Percentiles rank a stretch among this genome's conserved stretches.
Evolutionary conservation across 805 yeast species (phyloP).

Genomic region (Pichia manshurica): DNA sequence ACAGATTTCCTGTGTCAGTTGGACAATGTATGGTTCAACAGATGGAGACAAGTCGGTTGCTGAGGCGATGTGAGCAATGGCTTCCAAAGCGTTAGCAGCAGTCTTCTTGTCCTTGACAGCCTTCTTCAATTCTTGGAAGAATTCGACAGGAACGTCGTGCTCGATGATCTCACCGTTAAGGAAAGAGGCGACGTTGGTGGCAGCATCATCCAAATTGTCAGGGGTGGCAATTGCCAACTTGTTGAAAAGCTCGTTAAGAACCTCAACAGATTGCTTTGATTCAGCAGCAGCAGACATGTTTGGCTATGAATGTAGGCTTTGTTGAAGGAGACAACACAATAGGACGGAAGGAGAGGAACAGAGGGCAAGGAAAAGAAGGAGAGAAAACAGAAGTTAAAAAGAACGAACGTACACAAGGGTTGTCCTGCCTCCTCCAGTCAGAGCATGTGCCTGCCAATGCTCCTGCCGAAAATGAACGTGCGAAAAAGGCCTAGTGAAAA

Average conservation of each 20-base stretch:
- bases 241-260: slow-evolving; percentile 87
- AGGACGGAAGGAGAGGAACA: not conserved
- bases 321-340: not conserved
- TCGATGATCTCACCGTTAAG: slow-evolving; percentile 96
- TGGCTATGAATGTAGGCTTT: slow-evolving; percentile 4
- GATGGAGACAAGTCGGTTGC: slow-evolving; percentile 76
- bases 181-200: slow-evolving; percentile 85
- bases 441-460: not conserved
- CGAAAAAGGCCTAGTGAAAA: slow-evolving; percentile 1
- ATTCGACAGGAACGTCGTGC: slow-evolving; percentile 92
- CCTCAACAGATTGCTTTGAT: slow-evolving; percentile 64
- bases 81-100: slow-evolving; percentile 75
- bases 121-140: slow-evolving; percentile 71
- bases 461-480: not conserved
- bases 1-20: slow-evolving; percentile 63
- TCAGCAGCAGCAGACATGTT: slow-evolving; percentile 39
- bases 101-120: slow-evolving; percentile 80
- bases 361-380: slow-evolving; percentile 1
- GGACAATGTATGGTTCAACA: slow-evolving; percentile 93
- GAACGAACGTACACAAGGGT: not conserved
- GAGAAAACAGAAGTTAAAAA: not conserved
- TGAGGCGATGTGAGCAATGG: slow-evolving; percentile 80
- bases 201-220: slow-evolving; percentile 80
- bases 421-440: not conserved
- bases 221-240: slow-evolving; percentile 84